Evolutionary conservation across 495 filamentous ascomycete genomes (phyloP), one percentile per base, ranked within the genome.

Genomic region (Margaritispora aquatica): DNA sequence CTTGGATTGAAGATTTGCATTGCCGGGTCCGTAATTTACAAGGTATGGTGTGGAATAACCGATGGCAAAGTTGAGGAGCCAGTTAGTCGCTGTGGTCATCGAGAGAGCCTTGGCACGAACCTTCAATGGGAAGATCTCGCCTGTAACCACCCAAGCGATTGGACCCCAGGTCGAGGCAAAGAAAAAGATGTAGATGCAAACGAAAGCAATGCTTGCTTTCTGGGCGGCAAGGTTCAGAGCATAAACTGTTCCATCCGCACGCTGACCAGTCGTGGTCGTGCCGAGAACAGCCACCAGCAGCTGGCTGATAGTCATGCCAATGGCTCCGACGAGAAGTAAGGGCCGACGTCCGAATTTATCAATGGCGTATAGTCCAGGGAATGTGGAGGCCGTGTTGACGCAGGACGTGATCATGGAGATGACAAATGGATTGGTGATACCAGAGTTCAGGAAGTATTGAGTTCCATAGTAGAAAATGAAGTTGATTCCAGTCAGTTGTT

Each of bases 121-220:
- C 74, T 88, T 89, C 51, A 92, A 75, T 0, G 85, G 83, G 74
- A 82, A 92, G 46, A 91, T 81, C 64, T 92, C 88, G 29, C 87
- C 86, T 0, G 84, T 89, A 1, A 91, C 87, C 17, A 89, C 84
- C 73, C 68, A 61, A 19, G 58, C 58, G 19, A 86, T 78, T 1
- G 88, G 88, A 26, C 88, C 88, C 88, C 88, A 92, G 9, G 86
- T 85, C 15, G 78, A 74, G 31, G 88, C 88, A 66, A 90, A 91
- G 80, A 88, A 90, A 76, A 87, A 88, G 73, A 91, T 90, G 74
- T 82, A 85, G 51, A 67, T 63, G 65, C 88, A 87, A 57, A 89
- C 83, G 62, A 92, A 90, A 47, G 64, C 64, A 38, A 69, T 69
- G 22, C 54, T 54, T 2, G 61, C 66, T 26, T 66, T 64, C 52